Percentiles rank a stretch among this genome's conserved stretches.
Evolutionary conservation across 176 grass and related monocot species (phyloP).

Genomic region (Aegilops speltoides): DNA sequence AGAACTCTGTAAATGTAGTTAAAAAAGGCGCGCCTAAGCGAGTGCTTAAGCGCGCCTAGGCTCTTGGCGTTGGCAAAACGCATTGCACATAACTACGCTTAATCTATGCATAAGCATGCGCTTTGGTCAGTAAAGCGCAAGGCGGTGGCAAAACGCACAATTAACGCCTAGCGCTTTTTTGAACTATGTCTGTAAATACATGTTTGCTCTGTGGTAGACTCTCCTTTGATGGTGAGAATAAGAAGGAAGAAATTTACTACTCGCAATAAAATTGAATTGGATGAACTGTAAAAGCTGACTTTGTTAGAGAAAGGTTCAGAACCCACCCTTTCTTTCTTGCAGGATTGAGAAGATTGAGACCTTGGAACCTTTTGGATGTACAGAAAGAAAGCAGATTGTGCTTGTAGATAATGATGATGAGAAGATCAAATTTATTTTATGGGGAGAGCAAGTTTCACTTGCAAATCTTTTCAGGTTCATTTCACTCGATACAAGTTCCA

Average conservation of each 20-base stretch:
- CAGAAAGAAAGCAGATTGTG: slow-evolving; percentile 66
- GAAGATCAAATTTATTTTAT: slow-evolving; percentile 87
- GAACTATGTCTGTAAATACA: background rate
- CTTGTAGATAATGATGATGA: slow-evolving; percentile 74
- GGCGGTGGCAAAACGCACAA: too few species aligned
- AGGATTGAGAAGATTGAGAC: slow-evolving; percentile 82
- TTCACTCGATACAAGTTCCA: slow-evolving; percentile 24
- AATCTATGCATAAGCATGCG: too few species aligned
- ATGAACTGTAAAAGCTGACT: background rate
- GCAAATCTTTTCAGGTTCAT: slow-evolving; percentile 92
- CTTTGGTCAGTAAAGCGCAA: too few species aligned
- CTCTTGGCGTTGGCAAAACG: too few species aligned
- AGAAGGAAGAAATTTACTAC: background rate
- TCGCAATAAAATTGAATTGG: background rate
- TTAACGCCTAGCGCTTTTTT: too few species aligned
- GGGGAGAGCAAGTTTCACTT: slow-evolving; percentile 92
- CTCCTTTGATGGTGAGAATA: background rate
- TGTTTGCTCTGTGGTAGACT: background rate
- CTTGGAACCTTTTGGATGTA: slow-evolving; percentile 61
- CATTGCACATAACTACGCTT: too few species aligned
- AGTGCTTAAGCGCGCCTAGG: too few species aligned
- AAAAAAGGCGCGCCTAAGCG: too few species aligned
- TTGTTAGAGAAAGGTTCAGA: slow-evolving; percentile 18
- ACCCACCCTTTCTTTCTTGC: slow-evolving; percentile 9
- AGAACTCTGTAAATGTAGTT: background rate